Evolutionary conservation across 2,329 filamentous ascomycete genomes (phyloP), one percentile per base, ranked within the genome.

Genomic region (Ascochyta rabiei): DNA sequence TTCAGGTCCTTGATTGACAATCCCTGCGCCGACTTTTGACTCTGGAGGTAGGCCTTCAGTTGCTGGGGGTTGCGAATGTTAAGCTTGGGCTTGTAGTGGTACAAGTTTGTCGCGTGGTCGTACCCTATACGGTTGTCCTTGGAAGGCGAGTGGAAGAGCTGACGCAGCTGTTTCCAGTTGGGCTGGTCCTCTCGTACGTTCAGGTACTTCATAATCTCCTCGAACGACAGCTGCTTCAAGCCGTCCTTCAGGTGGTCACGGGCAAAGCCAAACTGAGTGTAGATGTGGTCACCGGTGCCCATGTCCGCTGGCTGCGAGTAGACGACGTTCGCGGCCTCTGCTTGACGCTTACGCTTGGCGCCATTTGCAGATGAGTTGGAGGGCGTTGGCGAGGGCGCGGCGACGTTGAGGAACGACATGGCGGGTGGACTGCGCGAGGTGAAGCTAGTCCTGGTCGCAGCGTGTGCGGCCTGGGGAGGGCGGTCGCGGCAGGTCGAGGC

Each of bases 1-100:
- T 96, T 96, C 58, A 99, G 84, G 67, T 97, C 92, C 74, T 91
- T 92, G 59, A 98, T 91, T 33, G 83, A 83, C 49, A 98, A 85
- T 12, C 91, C 91, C 61, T 89, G 86, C 1, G 91, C 90, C 55
- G 92, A 92, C 47, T 85, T 86, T 76, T 93, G 92, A 48, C 83
- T 82, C 76, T 96, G 92, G 28, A 99, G 84, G 71, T 91, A 89
- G 50, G 84, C 85, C 49, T 96, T 85, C 49, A 99, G 84, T 66
- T 92, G 86, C 34, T 89, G 87, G 55, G 87, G 86, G 68, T 86
- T 88, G 65, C 86, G 87, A 57, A 99, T 93, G 58, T 90, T 87
- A 73, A 96, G 91, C 66, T 89, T 85, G 49, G 95, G 92, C 34
- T 86, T 86, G 80, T 96, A 96, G 60, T 84, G 81, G 80, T 93